Evolutionary conservation across 345 rosid genomes (phyloP), one percentile per base, ranked within the genome.

Genomic region (Camelina hispida): DNA sequence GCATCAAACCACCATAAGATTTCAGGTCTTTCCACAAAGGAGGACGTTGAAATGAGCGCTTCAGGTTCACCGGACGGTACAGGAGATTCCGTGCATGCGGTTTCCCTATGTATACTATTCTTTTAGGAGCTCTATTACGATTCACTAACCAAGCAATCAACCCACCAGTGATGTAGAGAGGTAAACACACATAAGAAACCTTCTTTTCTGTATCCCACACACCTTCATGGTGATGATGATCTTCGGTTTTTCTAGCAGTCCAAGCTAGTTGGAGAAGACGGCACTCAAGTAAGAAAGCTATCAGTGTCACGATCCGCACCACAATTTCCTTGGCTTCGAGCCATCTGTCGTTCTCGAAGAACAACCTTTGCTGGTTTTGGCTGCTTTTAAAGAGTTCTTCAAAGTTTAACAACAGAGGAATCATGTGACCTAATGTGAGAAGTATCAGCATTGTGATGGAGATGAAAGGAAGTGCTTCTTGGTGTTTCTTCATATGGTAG

Each of bases 271-370:
- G 96, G 72, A 94, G 89, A 78, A 94, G 85, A 46, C 88, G 85
- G 37, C 88, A 91, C 76, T 89, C 86, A 71, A 94, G 78, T 81
- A 94, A 89, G 77, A 91, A 90, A 61, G 95, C 98, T 53, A 90
- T 75, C 91, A 94, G 84, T 5, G 91, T 91, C 32, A 90, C 91
- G 65, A 84, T 83, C 79, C 97, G 80, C 20, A 91, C 96, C 17
- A 87, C 77, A 68, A 91, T 91, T 79, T 94, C 93, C 66, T 94
- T 88, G 55, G 85, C 87, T 82, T 91, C 93, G 5, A 94, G 85
- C 98, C 97, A 90, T 62, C 90, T 89, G 61, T 89, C 90, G 34
- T 82, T 85, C 52, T 82, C 86, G 16, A 88, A 85, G 77, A 91
- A 84, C 73, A 84, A 46, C 79, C 79, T 84, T 76, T 80, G 91